phyloP scores from a whole-genome alignment of 2,329 filamentous ascomycete species.

The Cladorrhinum sp. region DNA sequence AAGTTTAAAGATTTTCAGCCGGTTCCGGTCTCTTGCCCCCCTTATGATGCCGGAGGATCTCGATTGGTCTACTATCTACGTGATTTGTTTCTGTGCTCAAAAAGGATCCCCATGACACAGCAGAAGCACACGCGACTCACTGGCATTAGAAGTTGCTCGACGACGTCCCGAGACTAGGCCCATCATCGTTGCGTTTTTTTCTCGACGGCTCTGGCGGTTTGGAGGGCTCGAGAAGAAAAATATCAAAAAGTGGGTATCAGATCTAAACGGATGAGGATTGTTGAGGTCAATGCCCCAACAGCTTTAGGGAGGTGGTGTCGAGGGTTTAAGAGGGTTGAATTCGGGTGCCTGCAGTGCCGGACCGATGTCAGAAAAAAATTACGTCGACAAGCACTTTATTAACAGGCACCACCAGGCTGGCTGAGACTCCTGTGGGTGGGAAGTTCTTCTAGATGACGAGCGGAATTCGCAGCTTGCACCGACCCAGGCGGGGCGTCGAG shows the following conservation, averaged over 20 bases:
- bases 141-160: constrained; percentile 35
- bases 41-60: constrained; percentile 18
- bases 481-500: constrained; percentile 22
- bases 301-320: background rate
- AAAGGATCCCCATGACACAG: constrained; percentile 9
- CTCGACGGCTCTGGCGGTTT: background rate
- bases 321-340: background rate
- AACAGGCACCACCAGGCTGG: constrained; percentile 15
- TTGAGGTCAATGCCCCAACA: background rate
- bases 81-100: constrained; percentile 15
- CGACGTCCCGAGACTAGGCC: constrained; percentile 34
- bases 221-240: background rate
- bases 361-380: constrained; percentile 2
- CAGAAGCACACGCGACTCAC: constrained; percentile 30
- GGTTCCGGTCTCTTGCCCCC: constrained; percentile 20
- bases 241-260: background rate
- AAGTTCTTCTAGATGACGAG: constrained; percentile 11
- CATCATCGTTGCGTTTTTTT: constrained; percentile 25
- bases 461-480: constrained; percentile 15
- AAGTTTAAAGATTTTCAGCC: background rate
- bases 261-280: background rate
- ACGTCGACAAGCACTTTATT: constrained; percentile 11
- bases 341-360: constrained; percentile 6
- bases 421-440: background rate
- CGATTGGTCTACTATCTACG: constrained; percentile 19